Percentiles rank a stretch among this genome's conserved stretches.
phyloP scores from a whole-genome alignment of 2,329 filamentous ascomycete species.

The Alternaria conjuncta region DNA sequence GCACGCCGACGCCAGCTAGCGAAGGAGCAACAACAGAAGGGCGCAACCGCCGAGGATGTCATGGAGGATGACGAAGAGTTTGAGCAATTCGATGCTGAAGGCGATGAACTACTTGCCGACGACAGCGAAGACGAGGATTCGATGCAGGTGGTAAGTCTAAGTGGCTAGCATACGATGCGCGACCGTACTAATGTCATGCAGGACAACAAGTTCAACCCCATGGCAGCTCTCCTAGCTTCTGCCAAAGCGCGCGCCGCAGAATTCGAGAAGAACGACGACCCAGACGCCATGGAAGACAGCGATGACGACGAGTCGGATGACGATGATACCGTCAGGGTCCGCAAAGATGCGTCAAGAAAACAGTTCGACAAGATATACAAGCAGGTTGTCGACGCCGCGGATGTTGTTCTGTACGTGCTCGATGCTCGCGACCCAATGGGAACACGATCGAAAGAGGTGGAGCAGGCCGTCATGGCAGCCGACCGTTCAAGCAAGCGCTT shows the following conservation, averaged over 20 bases:
- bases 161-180: not conserved
- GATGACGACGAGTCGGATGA: conserved; percentile 58
- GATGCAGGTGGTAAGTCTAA: conserved; percentile 57
- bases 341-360: conserved; percentile 73
- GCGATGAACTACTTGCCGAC: conserved; percentile 58
- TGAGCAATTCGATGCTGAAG: conserved; percentile 55
- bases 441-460: conserved; percentile 87
- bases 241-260: conserved; percentile 78
- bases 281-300: conserved; percentile 64
- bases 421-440: conserved; percentile 91
- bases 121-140: conserved; percentile 62
- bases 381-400: conserved; percentile 84
- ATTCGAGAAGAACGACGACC: conserved; percentile 70
- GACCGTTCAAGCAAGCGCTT: conserved; percentile 83
- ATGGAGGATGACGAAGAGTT: conserved; percentile 48
- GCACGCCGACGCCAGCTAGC: conserved; percentile 73
- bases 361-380: conserved; percentile 97
- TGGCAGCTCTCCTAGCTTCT: conserved; percentile 88
- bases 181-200: conserved; percentile 22
- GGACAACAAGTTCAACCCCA: conserved; percentile 79
- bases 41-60: conserved; percentile 44
- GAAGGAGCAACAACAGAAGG: conserved; percentile 52
- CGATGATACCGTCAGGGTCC: conserved; percentile 39
- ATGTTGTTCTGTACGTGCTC: conserved; percentile 91
- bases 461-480: conserved; percentile 89